These are phyloP conservation scores for Blastomyces emzantsi DNA, from an alignment of 2,329 filamentous ascomycete species.

Conservation along the genomic window DNA sequence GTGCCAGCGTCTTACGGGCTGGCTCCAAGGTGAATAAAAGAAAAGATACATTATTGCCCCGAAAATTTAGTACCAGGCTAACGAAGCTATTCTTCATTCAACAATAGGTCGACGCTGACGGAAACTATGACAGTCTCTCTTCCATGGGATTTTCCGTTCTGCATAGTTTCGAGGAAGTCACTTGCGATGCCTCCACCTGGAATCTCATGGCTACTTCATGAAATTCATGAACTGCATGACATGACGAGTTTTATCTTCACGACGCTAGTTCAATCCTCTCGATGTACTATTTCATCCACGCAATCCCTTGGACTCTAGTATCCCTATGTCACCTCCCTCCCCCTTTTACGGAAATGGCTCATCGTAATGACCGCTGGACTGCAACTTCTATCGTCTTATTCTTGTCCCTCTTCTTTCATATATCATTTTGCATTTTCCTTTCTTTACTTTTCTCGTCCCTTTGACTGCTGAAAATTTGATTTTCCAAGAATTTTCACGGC, in stretches of 20 bases:
- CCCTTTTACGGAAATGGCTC: background rate
- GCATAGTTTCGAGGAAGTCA: slow-evolving; percentile 75
- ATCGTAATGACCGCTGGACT: background rate
- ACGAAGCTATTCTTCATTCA: background rate
- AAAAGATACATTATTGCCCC: background rate
- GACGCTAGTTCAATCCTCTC: background rate
- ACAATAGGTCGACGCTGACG: slow-evolving; percentile 58
- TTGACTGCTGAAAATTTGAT: background rate
- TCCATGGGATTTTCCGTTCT: slow-evolving; percentile 73
- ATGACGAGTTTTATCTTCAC: background rate
- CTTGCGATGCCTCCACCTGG: slow-evolving; percentile 56
- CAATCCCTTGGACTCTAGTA: background rate
- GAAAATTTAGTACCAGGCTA: background rate
- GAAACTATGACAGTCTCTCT: slow-evolving; percentile 61
- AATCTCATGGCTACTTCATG: slow-evolving; percentile 23
- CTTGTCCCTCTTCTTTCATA: background rate
- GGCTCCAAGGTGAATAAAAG: background rate
- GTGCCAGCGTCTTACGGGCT: background rate
- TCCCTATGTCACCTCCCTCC: background rate
- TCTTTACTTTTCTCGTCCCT: background rate
- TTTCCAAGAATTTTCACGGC: background rate
- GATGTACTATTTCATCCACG: background rate
- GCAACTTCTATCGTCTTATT: background rate
- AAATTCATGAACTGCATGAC: background rate
- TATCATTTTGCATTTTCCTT: background rate